Evolutionary conservation across 257 asterid species (phyloP).

Genomic region (Solanum pinnatisectum): DNA sequence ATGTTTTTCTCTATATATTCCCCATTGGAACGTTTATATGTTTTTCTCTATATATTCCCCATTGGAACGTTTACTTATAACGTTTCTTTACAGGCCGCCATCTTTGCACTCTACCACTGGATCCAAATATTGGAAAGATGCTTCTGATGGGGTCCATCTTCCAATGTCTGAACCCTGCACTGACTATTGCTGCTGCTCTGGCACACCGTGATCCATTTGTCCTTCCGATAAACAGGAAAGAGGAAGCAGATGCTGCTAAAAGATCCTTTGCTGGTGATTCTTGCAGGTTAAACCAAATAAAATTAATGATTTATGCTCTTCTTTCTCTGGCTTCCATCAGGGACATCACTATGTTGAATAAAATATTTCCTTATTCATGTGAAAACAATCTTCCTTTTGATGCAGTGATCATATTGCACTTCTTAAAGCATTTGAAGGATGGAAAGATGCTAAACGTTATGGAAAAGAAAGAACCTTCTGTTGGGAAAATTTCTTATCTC

Average conservation of each 20-base stretch:
- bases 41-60: not conserved
- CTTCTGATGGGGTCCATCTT: slow-evolving; percentile 96
- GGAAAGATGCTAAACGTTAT: slow-evolving; percentile 69
- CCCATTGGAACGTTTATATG: not conserved
- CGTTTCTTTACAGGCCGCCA: slow-evolving; percentile 54
- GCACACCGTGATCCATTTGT: slow-evolving; percentile 91
- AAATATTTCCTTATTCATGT: slow-evolving; percentile 2
- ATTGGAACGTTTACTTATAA: not conserved
- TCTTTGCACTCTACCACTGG: slow-evolving; percentile 85
- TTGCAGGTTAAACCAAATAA: slow-evolving; percentile 63
- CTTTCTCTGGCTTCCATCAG: slow-evolving; percentile 1
- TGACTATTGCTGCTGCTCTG: slow-evolving; percentile 95
- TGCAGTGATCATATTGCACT: slow-evolving; percentile 92
- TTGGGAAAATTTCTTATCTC: slow-evolving; percentile 87
- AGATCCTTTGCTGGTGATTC: slow-evolving; percentile 90
- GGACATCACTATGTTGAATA: not conserved
- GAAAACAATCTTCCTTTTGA: not conserved
- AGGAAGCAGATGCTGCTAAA: slow-evolving; percentile 89
- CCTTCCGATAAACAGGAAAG: slow-evolving; percentile 76
- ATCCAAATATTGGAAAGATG: slow-evolving; percentile 98
- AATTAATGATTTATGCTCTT: not conserved
- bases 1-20: not conserved
- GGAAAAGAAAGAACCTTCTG: slow-evolving; percentile 63
- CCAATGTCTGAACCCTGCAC: slow-evolving; percentile 87
- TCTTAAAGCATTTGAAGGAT: slow-evolving; percentile 89